Percentiles rank a stretch among this genome's conserved stretches.
phyloP scores from a whole-genome alignment of 192 early-diverging fungal genomes.

The Coemansia sp. region DNA sequence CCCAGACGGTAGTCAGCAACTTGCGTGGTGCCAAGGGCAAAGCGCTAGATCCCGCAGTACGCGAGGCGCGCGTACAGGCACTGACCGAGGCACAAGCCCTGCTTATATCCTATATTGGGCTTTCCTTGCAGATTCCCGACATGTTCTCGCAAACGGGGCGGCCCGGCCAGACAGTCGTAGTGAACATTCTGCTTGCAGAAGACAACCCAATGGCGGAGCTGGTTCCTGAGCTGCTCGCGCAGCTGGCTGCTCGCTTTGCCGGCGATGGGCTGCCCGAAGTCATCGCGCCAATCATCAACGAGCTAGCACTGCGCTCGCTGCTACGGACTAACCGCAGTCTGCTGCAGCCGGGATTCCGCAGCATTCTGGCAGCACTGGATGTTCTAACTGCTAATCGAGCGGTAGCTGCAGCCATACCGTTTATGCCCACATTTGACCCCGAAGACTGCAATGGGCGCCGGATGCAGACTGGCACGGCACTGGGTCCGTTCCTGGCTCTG shows the following conservation, averaged over 20 bases:
- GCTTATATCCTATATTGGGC: constrained; percentile 79
- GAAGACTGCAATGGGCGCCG: constrained; percentile 27
- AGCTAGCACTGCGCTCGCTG: constrained; percentile 29
- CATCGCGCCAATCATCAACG: constrained; percentile 25
- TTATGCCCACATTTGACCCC: constrained; percentile 36
- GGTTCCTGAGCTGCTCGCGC: constrained; percentile 11
- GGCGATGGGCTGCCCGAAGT: constrained; percentile 40
- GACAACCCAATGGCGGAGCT: constrained; percentile 8
- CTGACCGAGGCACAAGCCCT: constrained; percentile 60
- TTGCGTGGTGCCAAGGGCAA: constrained; percentile 47
- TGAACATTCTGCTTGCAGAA: constrained; percentile 20
- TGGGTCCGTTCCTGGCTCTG: constrained; percentile 39
- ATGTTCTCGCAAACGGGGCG: constrained; percentile 74
- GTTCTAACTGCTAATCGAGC: constrained; percentile 22
- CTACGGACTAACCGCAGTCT: constrained; percentile 29
- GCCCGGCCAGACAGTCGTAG: constrained; percentile 14
- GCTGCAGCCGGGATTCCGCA: constrained; percentile 49
- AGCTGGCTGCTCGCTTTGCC: constrained; percentile 28
- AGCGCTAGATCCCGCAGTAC: constrained; percentile 56
- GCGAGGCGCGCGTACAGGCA: constrained; percentile 58
- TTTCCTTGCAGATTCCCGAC: constrained; percentile 82
- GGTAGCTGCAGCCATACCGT: constrained; percentile 24
- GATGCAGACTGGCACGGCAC: constrained; percentile 38
- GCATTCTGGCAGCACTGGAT: constrained; percentile 31
- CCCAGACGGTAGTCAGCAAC: constrained; percentile 53